phyloP scores from a whole-genome alignment of 768 basidiomycete genomes.

The Russula lepida region DNA sequence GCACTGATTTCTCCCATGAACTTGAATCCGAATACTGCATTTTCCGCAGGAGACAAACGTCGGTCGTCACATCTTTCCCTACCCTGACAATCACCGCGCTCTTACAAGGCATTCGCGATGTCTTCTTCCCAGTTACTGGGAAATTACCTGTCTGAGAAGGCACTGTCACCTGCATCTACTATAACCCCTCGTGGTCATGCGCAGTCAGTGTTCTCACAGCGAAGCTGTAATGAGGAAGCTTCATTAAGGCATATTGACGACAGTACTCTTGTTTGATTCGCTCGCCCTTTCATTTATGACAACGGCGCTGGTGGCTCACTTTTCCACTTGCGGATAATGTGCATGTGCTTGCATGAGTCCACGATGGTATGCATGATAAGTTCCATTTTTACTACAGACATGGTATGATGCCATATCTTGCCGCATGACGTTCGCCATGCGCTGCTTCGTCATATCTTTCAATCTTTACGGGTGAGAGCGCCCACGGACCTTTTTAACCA shows the following conservation, averaged over 20 bases:
- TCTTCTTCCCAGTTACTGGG: background rate
- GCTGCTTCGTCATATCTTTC: background rate
- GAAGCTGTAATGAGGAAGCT: background rate
- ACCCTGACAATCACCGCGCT: no score
- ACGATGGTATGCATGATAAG: background rate
- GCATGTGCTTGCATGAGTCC: background rate
- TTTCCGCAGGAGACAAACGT: no score
- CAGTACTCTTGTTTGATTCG: background rate
- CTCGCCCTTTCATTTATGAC: background rate
- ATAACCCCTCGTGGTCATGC: constrained; percentile 5
- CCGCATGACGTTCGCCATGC: background rate
- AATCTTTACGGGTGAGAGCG: background rate
- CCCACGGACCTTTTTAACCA: background rate
- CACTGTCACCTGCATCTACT: background rate
- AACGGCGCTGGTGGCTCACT: background rate
- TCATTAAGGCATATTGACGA: background rate
- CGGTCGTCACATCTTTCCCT: no score
- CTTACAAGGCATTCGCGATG: no score
- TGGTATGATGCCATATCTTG: background rate
- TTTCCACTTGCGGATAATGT: background rate
- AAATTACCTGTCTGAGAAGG: background rate
- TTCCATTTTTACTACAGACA: background rate
- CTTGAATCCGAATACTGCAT: no score
- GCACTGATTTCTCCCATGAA: no score
- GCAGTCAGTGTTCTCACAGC: background rate